Evolutionary conservation across 139 green algal genomes (phyloP), one percentile per base, ranked within the genome.

Genomic region (Yamagishiella unicocca): DNA sequence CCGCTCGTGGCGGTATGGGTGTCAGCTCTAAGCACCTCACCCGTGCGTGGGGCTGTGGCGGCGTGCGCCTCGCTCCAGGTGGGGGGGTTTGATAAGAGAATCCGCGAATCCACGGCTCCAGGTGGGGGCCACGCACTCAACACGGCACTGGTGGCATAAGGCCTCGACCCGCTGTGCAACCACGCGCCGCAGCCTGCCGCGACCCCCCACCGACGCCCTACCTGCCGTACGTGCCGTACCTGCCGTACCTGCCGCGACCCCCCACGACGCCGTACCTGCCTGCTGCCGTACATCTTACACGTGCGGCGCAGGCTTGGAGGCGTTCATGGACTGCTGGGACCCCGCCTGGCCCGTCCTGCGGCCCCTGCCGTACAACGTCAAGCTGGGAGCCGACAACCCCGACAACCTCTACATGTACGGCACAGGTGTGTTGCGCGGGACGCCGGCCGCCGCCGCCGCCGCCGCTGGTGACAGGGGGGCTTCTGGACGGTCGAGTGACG

Each of bases 371-470:
- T 89, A 89, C 76, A 89, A 89, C 45, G 85, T 89, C n/a, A 89
- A 89, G 64, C 35, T 89, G n/a, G 85, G 85, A 19, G 85, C 85
- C 22, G 85, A 89, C 64, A 89, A 89, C 64, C 85, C 85, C 0
- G 85, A 89, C 46, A 89, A 89, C 62, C 62, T 89, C 25, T 89
- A 89, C 85, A 81, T 85, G 85, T 85, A 85, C 62, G 74, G 62
- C 62, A 85, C 85, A 78, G 83, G 83, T 88, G 33, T 17, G 70
- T 45, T n/a, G n/a, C n/a, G n/a, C n/a, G n/a, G n/a, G n/a, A n/a
- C n/a, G n/a, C n/a, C n/a, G n/a, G n/a, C n/a, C n/a, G n/a, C n/a
- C n/a, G n/a, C n/a, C n/a, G n/a, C n/a, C n/a, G n/a, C n/a, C n/a
- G n/a, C n/a, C n/a, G n/a, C n/a, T n/a, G n/a, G n/a, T n/a, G n/a